These are phyloP conservation scores for Boletus rubescentipes DNA, from an alignment of 768 basidiomycete species.

Conservation along the genomic window DNA sequence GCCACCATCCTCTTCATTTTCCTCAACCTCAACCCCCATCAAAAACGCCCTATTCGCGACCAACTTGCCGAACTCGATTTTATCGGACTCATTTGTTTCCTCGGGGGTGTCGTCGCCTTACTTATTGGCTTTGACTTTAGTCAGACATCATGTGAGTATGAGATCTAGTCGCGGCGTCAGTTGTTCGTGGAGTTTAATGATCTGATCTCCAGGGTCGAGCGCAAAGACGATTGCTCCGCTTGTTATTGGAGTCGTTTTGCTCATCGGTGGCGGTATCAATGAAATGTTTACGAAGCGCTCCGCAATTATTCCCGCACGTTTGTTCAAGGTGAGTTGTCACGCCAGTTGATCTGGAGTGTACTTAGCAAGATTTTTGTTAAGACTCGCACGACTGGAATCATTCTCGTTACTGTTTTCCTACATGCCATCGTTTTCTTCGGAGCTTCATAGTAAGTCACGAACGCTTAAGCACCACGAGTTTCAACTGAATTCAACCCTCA, in stretches of 20 bases:
- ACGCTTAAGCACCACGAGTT: background rate
- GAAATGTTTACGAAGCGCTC: constrained; percentile 62
- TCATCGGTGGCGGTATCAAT: constrained; percentile 53
- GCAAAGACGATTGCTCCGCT: constrained; percentile 62
- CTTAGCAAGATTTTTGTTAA: constrained; percentile 21
- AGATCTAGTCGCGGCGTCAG: background rate
- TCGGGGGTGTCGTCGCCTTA: constrained; percentile 63
- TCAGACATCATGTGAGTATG: constrained; percentile 58
- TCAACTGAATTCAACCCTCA: constrained; percentile 1
- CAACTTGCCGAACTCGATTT: constrained; percentile 74
- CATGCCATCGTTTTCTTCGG: constrained; percentile 66
- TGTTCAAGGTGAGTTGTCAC: constrained; percentile 56
- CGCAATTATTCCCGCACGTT: constrained; percentile 70
- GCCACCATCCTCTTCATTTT: constrained; percentile 64
- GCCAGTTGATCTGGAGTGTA: background rate
- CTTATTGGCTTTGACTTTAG: constrained; percentile 74
- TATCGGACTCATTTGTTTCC: constrained; percentile 59
- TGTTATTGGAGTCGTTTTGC: constrained; percentile 52
- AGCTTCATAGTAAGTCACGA: constrained; percentile 29
- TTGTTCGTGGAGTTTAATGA: background rate
- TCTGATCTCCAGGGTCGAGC: constrained; percentile 46
- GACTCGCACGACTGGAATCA: constrained; percentile 71
- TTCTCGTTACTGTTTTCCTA: constrained; percentile 57
- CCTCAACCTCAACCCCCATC: constrained; percentile 77
- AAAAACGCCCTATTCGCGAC: constrained; percentile 53